Evolutionary conservation across 768 basidiomycete species (phyloP).

Genomic region (Auricularia sp.): DNA sequence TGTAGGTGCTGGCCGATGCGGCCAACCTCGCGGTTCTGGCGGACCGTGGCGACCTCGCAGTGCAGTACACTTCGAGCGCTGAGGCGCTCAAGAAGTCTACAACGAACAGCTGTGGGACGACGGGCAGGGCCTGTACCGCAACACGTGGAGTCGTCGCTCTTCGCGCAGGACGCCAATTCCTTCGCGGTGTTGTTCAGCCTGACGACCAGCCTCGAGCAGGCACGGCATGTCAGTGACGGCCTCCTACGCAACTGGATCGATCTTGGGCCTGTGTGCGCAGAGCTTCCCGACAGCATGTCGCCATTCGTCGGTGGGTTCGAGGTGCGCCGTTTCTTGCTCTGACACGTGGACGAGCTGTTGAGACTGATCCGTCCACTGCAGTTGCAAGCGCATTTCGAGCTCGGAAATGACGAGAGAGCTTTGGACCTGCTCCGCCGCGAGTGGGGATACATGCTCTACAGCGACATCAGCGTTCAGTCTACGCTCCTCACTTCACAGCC

Average conservation of each 20-base stretch:
- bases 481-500: conserved; percentile 44
- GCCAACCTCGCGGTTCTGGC: conserved; percentile 32
- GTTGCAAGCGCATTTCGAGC: conserved; percentile 49
- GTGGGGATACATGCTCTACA: conserved; percentile 29
- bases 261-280: conserved; percentile 42
- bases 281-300: conserved; percentile 47
- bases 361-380: conserved; percentile 10
- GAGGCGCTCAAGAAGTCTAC: conserved; percentile 37
- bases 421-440: conserved; percentile 35
- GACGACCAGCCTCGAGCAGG: conserved; percentile 31
- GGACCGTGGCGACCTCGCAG: conserved; percentile 24
- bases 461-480: conserved; percentile 43
- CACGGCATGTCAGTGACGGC: conserved; percentile 8
- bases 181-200: conserved; percentile 47
- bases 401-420: conserved; percentile 40
- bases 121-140: conserved; percentile 38
- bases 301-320: conserved; percentile 38
- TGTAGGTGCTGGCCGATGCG: conserved; percentile 38
- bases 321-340: conserved; percentile 15
- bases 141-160: conserved; percentile 43
- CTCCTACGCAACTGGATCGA: conserved; percentile 38
- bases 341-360: no score
- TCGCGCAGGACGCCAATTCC: conserved; percentile 49
- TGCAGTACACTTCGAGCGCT: conserved; percentile 34
- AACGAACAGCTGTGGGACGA: conserved; percentile 45